phyloP scores from a whole-genome alignment of 345 rosid genomes.

The Corchorus capsularis region DNA sequence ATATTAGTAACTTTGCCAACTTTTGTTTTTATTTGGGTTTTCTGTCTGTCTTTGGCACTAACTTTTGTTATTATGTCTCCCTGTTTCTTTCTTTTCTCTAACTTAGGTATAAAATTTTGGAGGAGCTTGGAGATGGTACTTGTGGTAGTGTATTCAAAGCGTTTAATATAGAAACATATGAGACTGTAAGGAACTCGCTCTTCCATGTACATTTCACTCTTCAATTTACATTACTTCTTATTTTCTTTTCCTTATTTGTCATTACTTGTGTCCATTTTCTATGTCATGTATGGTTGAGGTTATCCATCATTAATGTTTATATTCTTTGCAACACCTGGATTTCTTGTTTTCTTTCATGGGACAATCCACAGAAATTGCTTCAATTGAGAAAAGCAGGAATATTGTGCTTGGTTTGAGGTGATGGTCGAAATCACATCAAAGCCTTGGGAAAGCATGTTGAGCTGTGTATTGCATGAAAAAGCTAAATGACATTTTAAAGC shows the following conservation, averaged over 20 bases:
- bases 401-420: slow-evolving; percentile 7
- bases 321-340: background rate
- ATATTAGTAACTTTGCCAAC: background rate
- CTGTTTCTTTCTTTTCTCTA: background rate
- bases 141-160: slow-evolving; percentile 94
- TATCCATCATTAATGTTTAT: background rate
- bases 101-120: slow-evolving; percentile 71
- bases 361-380: background rate
- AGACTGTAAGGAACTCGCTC: slow-evolving; percentile 54
- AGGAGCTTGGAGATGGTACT: slow-evolving; percentile 97
- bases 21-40: background rate
- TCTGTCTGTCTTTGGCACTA: background rate
- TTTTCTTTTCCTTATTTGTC: background rate
- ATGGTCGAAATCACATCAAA: background rate
- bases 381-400: background rate
- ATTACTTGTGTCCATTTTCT: background rate
- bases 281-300: background rate
- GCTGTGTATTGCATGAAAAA: background rate
- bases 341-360: background rate
- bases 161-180: slow-evolving; percentile 66
- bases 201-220: slow-evolving; percentile 13
- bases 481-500: background rate
- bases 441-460: background rate
- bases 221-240: background rate
- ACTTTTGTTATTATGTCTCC: background rate